Evolutionary conservation across 495 filamentous ascomycete genomes (phyloP).

Genomic region (Penicillium cataractarum): DNA sequence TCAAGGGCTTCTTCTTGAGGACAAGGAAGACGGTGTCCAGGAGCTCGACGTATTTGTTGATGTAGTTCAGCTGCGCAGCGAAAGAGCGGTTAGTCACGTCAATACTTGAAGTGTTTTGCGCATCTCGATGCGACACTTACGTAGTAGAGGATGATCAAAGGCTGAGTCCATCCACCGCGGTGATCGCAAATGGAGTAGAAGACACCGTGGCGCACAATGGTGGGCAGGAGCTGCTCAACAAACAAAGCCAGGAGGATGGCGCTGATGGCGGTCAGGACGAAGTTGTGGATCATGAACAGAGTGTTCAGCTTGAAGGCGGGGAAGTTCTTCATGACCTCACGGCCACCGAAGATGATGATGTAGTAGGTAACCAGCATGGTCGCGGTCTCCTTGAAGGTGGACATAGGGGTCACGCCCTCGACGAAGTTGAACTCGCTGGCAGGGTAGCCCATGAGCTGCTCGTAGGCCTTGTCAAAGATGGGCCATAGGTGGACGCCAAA

Average conservation of each 20-base stretch:
- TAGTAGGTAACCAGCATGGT: constrained; percentile 66
- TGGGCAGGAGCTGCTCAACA: constrained; percentile 66
- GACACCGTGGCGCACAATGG: constrained; percentile 58
- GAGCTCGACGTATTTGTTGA: constrained; percentile 73
- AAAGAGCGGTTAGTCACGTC: constrained; percentile 24
- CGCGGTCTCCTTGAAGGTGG: constrained; percentile 59
- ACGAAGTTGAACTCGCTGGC: constrained; percentile 64
- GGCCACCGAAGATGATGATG: constrained; percentile 65
- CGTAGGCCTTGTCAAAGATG: constrained; percentile 85
- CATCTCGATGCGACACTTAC: constrained; percentile 40
- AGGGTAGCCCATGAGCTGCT: constrained; percentile 67
- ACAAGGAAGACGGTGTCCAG: constrained; percentile 72
- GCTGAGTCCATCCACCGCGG: constrained; percentile 68
- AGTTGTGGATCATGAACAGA: constrained; percentile 73
- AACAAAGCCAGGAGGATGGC: constrained; percentile 64
- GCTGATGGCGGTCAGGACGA: constrained; percentile 65
- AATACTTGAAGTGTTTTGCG: not conserved
- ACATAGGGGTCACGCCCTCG: constrained; percentile 61
- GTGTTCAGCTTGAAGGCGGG: constrained; percentile 62
- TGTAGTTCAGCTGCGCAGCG: constrained; percentile 63
- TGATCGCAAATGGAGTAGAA: constrained; percentile 69
- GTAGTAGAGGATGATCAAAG: constrained; percentile 69
- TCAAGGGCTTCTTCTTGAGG: constrained; percentile 77
- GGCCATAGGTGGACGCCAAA: constrained; percentile 95
- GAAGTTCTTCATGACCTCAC: constrained; percentile 66